phyloP scores from a whole-genome alignment of 495 filamentous ascomycete species.

The Aspergillus kassunensis region DNA sequence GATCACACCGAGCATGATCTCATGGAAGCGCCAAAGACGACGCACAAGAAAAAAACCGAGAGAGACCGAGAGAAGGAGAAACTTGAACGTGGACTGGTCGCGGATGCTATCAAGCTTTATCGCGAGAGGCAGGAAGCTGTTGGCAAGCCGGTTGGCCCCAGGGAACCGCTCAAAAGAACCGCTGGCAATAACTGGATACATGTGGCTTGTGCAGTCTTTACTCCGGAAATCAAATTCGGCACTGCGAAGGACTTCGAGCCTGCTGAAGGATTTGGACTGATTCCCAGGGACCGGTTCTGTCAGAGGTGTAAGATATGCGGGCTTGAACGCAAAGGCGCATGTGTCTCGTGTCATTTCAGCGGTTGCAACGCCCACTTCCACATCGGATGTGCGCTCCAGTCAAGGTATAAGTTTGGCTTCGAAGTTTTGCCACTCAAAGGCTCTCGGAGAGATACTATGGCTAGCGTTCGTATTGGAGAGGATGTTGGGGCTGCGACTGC shows the following conservation, averaged over 20 bases:
- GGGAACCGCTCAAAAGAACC: constrained; percentile 89
- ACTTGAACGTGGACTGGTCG: constrained; percentile 73
- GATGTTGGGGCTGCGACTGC: constrained; percentile 75
- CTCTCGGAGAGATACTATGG: constrained; percentile 71
- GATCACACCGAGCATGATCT: constrained; percentile 69
- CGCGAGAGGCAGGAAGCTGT: constrained; percentile 78
- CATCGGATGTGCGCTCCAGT: constrained; percentile 82
- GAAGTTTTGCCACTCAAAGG: constrained; percentile 88
- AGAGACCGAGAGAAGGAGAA: constrained; percentile 87
- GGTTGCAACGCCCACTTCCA: constrained; percentile 81
- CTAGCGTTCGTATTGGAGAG: constrained; percentile 66
- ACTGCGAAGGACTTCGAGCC: constrained; percentile 74
- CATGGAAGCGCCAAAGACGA: constrained; percentile 76
- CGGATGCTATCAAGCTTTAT: constrained; percentile 70
- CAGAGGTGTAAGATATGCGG: constrained; percentile 81
- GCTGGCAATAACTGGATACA: constrained; percentile 98
- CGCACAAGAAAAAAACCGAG: constrained; percentile 90
- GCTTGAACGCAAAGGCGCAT: constrained; percentile 64
- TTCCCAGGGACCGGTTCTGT: constrained; percentile 63
- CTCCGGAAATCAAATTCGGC: constrained; percentile 85
- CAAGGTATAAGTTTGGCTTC: constrained; percentile 79
- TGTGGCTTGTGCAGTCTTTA: constrained; percentile 86
- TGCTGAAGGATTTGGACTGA: constrained; percentile 80
- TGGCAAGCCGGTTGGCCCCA: constrained; percentile 72
- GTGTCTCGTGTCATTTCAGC: constrained; percentile 64